These are phyloP conservation scores for Cladophialophora bantiana DNA, from an alignment of 2,329 filamentous ascomycete genomes.

Conservation along the genomic window DNA sequence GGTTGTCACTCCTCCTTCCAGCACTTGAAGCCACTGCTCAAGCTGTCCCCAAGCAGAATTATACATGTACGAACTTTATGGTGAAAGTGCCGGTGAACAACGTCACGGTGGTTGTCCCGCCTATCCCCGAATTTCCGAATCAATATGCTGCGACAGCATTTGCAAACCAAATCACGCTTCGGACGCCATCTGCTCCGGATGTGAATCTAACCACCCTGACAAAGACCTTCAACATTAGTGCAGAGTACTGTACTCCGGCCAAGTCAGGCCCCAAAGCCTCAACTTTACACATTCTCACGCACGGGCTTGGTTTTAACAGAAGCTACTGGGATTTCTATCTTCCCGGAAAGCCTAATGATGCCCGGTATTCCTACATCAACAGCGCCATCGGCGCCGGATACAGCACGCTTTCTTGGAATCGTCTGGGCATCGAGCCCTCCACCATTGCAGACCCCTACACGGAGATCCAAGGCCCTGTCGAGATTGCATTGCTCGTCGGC, in stretches of 20 bases:
- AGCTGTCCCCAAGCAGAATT: conserved; percentile 23
- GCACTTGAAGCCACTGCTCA: conserved; percentile 14
- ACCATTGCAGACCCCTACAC: conserved; percentile 50
- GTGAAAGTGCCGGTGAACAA: conserved; percentile 32
- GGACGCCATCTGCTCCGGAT: conserved; percentile 71
- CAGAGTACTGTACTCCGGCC: conserved; percentile 32
- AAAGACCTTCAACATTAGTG: conserved; percentile 78
- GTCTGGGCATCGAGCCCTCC: conserved; percentile 49
- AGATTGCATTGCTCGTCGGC: conserved; percentile 49
- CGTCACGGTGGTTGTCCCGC: conserved; percentile 30
- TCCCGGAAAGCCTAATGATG: conserved; percentile 26
- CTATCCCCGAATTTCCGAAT: conserved; percentile 27
- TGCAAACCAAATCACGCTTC: conserved; percentile 76
- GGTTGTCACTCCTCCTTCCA: conserved; percentile 19
- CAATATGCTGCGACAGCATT: conserved; percentile 31
- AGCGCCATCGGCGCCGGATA: conserved; percentile 44
- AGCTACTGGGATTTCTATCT: conserved; percentile 39
- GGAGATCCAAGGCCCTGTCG: conserved; percentile 49
- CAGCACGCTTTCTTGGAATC: conserved; percentile 51
- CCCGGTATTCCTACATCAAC: conserved; percentile 34
- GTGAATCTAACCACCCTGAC: conserved; percentile 82
- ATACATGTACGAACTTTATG: conserved; percentile 34
- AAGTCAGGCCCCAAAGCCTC: conserved; percentile 25
- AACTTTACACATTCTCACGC: conserved; percentile 33
- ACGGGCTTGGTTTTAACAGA: conserved; percentile 36